These are phyloP conservation scores for Craterostigma plantagineum DNA, from an alignment of 257 asterid species.

Conservation along the genomic window DNA sequence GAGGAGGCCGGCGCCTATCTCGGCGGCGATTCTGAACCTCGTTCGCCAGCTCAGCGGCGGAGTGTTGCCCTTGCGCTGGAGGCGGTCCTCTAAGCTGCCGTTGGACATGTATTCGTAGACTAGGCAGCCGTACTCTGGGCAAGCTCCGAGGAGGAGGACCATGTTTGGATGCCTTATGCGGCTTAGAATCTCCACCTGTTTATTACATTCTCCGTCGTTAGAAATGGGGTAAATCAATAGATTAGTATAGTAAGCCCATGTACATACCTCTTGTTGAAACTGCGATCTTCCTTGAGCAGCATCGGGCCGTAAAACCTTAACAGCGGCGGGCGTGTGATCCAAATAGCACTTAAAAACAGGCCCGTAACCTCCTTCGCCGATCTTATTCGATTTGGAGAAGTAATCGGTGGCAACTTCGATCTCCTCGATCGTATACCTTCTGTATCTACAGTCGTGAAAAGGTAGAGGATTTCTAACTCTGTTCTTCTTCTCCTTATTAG, in stretches of 20 bases:
- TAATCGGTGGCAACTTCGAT: constrained; percentile 25
- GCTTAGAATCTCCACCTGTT: constrained; percentile 20
- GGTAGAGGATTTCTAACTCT: constrained; percentile 3
- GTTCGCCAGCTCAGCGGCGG: constrained; percentile 18
- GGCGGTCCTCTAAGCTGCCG: constrained; percentile 22
- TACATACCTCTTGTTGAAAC: constrained; percentile 26
- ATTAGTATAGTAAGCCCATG: no score
- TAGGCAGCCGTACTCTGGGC: constrained; percentile 21
- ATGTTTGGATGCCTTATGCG: constrained; percentile 21
- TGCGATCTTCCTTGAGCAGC: constrained; percentile 24
- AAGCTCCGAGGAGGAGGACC: constrained; percentile 24
- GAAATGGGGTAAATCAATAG: no score
- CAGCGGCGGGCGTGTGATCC: constrained; percentile 29
- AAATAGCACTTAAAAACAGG: constrained; percentile 22
- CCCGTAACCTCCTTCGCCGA: constrained; percentile 34
- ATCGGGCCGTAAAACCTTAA: constrained; percentile 24
- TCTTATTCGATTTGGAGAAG: constrained; percentile 18
- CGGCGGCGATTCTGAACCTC: constrained; percentile 16
- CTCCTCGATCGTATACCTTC: constrained; percentile 25
- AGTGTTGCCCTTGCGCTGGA: constrained; percentile 13
- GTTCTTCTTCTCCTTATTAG: constrained; percentile 1
- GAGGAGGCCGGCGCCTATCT: constrained; percentile 15
- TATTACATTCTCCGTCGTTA: no score
- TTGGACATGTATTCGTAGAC: constrained; percentile 20
- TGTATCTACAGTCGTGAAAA: constrained; percentile 11